Percentiles rank a stretch among this genome's conserved stretches.
These are phyloP conservation scores for Cryptococcus amylolentus DNA, from an alignment of 1,284 basidiomycete genomes.

Conservation along the genomic window DNA sequence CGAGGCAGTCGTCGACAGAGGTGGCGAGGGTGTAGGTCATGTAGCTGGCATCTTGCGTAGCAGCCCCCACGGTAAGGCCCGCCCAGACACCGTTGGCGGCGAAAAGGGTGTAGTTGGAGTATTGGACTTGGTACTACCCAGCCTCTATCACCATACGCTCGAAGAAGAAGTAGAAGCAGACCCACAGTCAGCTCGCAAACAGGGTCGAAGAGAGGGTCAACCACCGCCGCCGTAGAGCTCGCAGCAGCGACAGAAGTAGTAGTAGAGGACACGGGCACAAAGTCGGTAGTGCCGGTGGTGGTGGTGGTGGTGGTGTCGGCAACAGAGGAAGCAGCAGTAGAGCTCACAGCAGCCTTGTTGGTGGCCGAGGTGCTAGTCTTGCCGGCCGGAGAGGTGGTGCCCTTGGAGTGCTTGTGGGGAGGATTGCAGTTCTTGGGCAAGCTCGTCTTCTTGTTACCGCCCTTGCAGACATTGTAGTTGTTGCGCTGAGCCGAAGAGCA, in stretches of 20 bases:
- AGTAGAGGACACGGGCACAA: constrained; percentile 2
- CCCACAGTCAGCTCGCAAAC: constrained; percentile 19
- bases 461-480: constrained; percentile 25
- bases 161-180: background rate
- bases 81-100: constrained; percentile 29
- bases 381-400: constrained; percentile 6
- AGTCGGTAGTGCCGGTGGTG: background rate
- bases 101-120: constrained; percentile 28
- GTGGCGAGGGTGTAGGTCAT: constrained; percentile 36
- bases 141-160: background rate
- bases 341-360: background rate
- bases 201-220: constrained; percentile 19
- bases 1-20: constrained; percentile 26
- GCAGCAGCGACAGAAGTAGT: constrained; percentile 1
- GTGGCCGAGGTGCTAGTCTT: constrained; percentile 7
- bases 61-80: constrained; percentile 28
- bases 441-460: constrained; percentile 21
- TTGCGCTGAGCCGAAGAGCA: constrained; percentile 11
- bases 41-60: constrained; percentile 29
- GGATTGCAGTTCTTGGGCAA: constrained; percentile 25
- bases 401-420: constrained; percentile 18
- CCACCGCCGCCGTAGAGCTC: constrained; percentile 6
- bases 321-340: background rate
- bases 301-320: constrained; percentile 3
- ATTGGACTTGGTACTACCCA: constrained; percentile 20